phyloP scores from a whole-genome alignment of 345 rosid species.

The Hibiscus tridactylites region DNA sequence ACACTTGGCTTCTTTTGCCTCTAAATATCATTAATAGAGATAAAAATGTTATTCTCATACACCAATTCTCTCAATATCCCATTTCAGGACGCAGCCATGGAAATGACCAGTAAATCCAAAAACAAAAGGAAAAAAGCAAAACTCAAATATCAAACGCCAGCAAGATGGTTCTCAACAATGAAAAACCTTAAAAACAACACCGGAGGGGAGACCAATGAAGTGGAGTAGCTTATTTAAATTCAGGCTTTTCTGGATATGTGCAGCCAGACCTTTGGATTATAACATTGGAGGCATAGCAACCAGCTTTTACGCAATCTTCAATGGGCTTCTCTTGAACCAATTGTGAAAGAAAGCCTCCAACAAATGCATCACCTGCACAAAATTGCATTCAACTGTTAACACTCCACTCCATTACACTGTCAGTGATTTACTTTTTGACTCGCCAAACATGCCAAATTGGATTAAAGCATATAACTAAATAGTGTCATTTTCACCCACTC shows the following conservation, averaged over 20 bases:
- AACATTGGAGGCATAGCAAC: conserved; percentile 75
- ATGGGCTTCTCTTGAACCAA: conserved; percentile 66
- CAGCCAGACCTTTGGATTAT: conserved; percentile 94
- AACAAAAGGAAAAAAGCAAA: neutral
- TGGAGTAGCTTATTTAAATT: conserved; percentile 30
- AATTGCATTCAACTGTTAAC: neutral
- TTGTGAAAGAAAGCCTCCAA: conserved; percentile 78
- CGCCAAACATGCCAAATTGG: neutral
- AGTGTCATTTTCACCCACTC: neutral
- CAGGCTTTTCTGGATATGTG: conserved; percentile 64
- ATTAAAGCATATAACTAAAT: neutral
- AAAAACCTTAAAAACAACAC: conserved; percentile 4
- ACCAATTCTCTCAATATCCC: neutral
- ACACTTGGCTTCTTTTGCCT: neutral
- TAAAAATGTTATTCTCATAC: neutral
- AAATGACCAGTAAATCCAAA: neutral
- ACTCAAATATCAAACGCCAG: neutral
- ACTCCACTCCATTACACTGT: neutral
- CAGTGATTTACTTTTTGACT: too few species aligned
- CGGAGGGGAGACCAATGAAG: neutral
- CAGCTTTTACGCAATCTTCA: conserved; percentile 77
- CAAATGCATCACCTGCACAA: conserved; percentile 75
- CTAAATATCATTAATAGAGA: neutral
- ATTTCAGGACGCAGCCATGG: neutral
- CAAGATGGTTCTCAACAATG: conserved; percentile 1